Conservation (phyloP, 768 basidiomycete species). For the Crepidotus variabilis region DNA sequence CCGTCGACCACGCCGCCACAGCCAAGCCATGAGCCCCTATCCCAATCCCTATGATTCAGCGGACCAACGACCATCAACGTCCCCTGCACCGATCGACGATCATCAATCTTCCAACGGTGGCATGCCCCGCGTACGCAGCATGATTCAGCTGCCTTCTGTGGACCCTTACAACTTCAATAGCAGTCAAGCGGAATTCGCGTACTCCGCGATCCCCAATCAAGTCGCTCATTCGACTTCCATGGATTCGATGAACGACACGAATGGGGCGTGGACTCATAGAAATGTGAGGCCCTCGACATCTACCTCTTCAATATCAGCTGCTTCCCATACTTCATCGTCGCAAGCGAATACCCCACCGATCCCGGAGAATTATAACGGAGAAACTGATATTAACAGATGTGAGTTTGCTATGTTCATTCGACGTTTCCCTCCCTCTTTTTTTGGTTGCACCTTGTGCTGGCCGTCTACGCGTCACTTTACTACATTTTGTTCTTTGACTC, state of each 20-base stretch:
- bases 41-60: conserved; percentile 76
- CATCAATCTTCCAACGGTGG: conserved; percentile 33
- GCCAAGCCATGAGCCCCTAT: conserved; percentile 85
- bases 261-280: conserved; percentile 44
- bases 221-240: conserved; percentile 41
- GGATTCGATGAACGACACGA: conserved; percentile 41
- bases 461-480: background rate
- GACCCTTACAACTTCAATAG: conserved; percentile 64
- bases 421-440: background rate
- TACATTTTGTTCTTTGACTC: background rate
- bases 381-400: conserved; percentile 83
- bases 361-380: conserved; percentile 60
- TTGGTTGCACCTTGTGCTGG: conserved; percentile 6
- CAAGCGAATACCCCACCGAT: conserved; percentile 82
- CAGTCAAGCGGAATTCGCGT: conserved; percentile 78
- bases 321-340: conserved; percentile 72
- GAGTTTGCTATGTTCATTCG: conserved; percentile 43
- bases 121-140: conserved; percentile 76
- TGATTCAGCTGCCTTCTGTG: conserved; percentile 76
- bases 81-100: conserved; percentile 62
- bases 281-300: conserved; percentile 71
- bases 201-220: conserved; percentile 52
- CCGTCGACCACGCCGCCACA: conserved; percentile 72
- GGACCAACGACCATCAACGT: conserved; percentile 65
- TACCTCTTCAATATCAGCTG: conserved; percentile 72